Base-by-base conservation (phyloP, 495 filamentous ascomycete genomes). In the Bathelium albidoporum region DNA sequence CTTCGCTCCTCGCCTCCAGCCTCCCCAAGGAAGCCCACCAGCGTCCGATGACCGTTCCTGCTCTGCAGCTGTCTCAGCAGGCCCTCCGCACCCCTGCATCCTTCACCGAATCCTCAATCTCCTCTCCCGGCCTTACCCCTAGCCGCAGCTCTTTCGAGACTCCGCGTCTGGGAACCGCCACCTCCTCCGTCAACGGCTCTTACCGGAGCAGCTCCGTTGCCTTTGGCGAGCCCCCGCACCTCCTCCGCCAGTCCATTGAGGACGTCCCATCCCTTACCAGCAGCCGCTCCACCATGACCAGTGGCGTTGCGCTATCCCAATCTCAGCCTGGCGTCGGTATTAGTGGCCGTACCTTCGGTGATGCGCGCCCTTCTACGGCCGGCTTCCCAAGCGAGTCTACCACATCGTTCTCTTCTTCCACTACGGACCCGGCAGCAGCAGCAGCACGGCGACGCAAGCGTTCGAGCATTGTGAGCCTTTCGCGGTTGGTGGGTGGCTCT, bases 251-350 rank as follows among this genome's bases (percentile, higher is more conserved):
- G 22, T 95, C 91, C 7, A 81, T 90, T 26, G 91, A 95, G 62
- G 89, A 91, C 74, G 88, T 93, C 12, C 91, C 91, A 7, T 95
- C 91, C 32, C 74, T 96, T 32, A 91, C 87, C 20, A 92, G 88
- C 74, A 91, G 88, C 71, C 84, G 89, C 67, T 96, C 91, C 0
- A 92, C 90, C 16, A 89, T 86, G 84, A 90, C 89, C 2, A 86
- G 87, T 62, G 84, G 61, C 70, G 77, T 65, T n/a, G n/a, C n/a
- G n/a, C n/a, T n/a, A n/a, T n/a, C n/a, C 66, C 79, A 71, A 67
- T 76, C 65, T 78, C 79, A 18, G 71, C 83, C 60, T 79, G 78
- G 84, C 32, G 81, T 80, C 70, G 69, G 2, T 69, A 73, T 58
- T 68, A 74, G 22, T 67, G 72, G 32, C 5, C 49, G 49, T 11